Percentiles rank a stretch among this genome's conserved stretches.
Evolutionary conservation across 2,329 filamentous ascomycete genomes (phyloP).

Genomic region (Aspergillus oerlinghausenensis): DNA sequence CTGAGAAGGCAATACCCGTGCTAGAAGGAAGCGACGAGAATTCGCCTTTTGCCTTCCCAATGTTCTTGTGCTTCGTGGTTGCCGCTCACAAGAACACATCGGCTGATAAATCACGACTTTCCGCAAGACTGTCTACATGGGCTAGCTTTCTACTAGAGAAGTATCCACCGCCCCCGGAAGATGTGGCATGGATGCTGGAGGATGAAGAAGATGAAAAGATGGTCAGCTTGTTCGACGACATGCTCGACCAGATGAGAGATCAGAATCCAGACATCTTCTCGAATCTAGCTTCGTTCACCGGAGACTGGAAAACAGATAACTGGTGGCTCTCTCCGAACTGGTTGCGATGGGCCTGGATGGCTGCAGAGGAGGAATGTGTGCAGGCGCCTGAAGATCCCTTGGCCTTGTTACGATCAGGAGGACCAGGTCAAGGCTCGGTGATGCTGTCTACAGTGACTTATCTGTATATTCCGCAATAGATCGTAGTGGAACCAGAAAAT

Average conservation of each 20-base stretch:
- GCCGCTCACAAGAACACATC: slow-evolving; percentile 18
- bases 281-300: slow-evolving; percentile 14
- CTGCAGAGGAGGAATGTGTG: slow-evolving; percentile 37
- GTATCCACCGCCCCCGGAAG: slow-evolving; percentile 27
- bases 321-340: slow-evolving; percentile 36
- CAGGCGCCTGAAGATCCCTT: slow-evolving; percentile 33
- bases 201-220: slow-evolving; percentile 25
- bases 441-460: slow-evolving; percentile 28
- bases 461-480: slow-evolving; percentile 34
- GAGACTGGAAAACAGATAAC: slow-evolving; percentile 18
- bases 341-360: slow-evolving; percentile 42
- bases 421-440: slow-evolving; percentile 11
- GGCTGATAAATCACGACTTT: slow-evolving; percentile 16
- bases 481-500: background rate
- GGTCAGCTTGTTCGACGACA: slow-evolving; percentile 19
- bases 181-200: slow-evolving; percentile 27
- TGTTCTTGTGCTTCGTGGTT: slow-evolving; percentile 32
- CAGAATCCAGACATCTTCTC: slow-evolving; percentile 11
- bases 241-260: slow-evolving; percentile 15
- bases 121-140: slow-evolving; percentile 35
- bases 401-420: slow-evolving; percentile 20
- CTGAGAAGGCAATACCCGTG: slow-evolving; percentile 16
- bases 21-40: slow-evolving; percentile 17
- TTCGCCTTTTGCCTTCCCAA: slow-evolving; percentile 24
- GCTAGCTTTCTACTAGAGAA: slow-evolving; percentile 30